Conservation (phyloP, 768 basidiomycete species). For the Rhodotorula diobovata region DNA sequence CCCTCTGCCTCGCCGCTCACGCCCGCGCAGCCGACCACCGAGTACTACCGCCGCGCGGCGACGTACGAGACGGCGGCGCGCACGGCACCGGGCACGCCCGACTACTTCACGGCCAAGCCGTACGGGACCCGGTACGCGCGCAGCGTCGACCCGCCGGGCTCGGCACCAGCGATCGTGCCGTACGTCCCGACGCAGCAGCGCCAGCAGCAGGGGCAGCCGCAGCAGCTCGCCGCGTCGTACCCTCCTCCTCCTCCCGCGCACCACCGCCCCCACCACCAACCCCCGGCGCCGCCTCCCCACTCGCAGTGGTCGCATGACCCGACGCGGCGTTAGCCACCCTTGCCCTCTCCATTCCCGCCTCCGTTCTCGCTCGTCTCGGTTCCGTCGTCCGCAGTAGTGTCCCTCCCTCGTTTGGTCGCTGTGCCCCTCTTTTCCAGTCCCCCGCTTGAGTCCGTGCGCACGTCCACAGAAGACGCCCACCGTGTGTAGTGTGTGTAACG, state of each 20-base stretch:
- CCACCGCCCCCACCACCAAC: neutral
- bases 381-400: neutral
- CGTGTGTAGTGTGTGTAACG: neutral
- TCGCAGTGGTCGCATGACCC: neutral
- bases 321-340: neutral
- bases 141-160: neutral
- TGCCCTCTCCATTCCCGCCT: too few species aligned
- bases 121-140: constrained; percentile 5
- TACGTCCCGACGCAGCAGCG: neutral
- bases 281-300: neutral
- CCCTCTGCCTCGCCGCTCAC: constrained; percentile 1
- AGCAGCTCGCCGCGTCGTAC: neutral
- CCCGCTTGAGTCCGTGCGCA: neutral
- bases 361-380: neutral
- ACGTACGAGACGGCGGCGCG: neutral
- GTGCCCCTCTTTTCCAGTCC: too few species aligned
- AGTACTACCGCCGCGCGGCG: constrained; percentile 3
- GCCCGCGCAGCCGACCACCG: neutral
- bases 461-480: neutral
- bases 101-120: constrained; percentile 20
- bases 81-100: neutral
- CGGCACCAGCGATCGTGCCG: neutral
- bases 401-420: neutral
- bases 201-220: too few species aligned
- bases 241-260: neutral